A percentile compares a stretch with the other conserved stretches of the same genome.
phyloP scores from a whole-genome alignment of 176 grass and related monocot genomes.

The Triticum aestivum region IWGSC_CS_RefSeq_v2.1 NC_057803.1:620699166-620699665 shows the following conservation, averaged over 20 bases:
- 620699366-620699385: neutral
- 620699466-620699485: neutral
- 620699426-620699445: too few species aligned
- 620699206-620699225: neutral
- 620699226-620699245: neutral
- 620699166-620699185: neutral
- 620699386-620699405: neutral
- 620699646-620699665: conserved; percentile 73
- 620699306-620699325: neutral
- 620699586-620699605: conserved; percentile 89
- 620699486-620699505: neutral
- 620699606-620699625: conserved; percentile 87
- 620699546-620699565: neutral
- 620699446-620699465: neutral
- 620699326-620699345: neutral
- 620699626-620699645: conserved; percentile 75
- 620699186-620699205: neutral
- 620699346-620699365: neutral
- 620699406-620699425: neutral
- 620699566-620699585: conserved; percentile 70
- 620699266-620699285: neutral
- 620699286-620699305: neutral
- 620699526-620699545: neutral
- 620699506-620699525: neutral
- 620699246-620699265: neutral